Evolutionary conservation across 768 basidiomycete genomes (phyloP).

Genomic region (Sarcomyxa edulis): DNA sequence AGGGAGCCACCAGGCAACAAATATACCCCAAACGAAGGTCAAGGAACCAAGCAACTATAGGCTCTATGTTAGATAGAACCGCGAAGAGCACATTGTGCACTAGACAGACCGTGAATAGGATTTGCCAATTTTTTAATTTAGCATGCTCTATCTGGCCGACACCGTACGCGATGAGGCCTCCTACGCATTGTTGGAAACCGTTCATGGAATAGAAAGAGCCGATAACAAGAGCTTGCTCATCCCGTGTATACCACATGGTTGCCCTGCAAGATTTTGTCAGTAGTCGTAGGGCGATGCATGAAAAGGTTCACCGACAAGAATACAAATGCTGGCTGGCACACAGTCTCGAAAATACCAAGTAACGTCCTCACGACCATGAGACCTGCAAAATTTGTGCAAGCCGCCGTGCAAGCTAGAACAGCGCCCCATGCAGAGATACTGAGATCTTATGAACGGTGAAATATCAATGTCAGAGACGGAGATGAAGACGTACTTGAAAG

Average conservation of each 20-base stretch:
- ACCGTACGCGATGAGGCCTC: slow-evolving; percentile 45
- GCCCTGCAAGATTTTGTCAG: slow-evolving; percentile 20
- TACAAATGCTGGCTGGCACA: slow-evolving; percentile 44
- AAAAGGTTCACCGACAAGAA: slow-evolving; percentile 24
- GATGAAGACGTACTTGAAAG: slow-evolving; percentile 28
- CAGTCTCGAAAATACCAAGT: slow-evolving; percentile 41
- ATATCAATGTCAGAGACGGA: background rate
- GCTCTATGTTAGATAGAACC: slow-evolving; percentile 6
- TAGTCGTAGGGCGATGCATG: background rate
- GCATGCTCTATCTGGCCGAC: slow-evolving; percentile 38
- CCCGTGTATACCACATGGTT: slow-evolving; percentile 48
- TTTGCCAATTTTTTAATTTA: slow-evolving; percentile 45
- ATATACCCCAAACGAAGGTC: slow-evolving; percentile 42
- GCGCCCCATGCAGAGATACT: slow-evolving; percentile 39
- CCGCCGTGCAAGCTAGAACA: slow-evolving; percentile 43
- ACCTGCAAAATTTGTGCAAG: slow-evolving; percentile 37
- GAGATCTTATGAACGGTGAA: background rate
- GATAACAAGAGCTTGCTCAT: slow-evolving; percentile 43
- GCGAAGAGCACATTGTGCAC: background rate
- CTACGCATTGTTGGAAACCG: slow-evolving; percentile 42
- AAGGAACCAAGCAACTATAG: slow-evolving; percentile 35
- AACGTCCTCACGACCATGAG: slow-evolving; percentile 43
- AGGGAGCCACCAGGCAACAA: slow-evolving; percentile 45
- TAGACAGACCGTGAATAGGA: slow-evolving; percentile 31
- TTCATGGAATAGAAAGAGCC: slow-evolving; percentile 43